These are phyloP conservation scores for Thraustochytrium sp. DNA, from an alignment of 352 stramenopile species.

Conservation along the genomic window DNA sequence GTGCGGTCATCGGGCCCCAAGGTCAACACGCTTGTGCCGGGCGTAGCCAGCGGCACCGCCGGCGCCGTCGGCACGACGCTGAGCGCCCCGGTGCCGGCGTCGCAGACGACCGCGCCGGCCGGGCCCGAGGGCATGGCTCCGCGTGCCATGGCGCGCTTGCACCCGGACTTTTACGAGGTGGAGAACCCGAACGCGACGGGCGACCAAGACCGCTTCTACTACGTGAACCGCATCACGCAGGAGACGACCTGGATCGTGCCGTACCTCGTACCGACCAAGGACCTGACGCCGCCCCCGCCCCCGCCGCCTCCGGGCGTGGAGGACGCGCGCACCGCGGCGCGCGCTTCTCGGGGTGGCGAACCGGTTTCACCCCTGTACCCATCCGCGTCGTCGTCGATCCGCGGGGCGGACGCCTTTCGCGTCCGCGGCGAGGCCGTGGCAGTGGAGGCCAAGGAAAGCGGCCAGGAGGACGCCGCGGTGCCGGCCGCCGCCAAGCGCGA, in stretches of 20 bases:
- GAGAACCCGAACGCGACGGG: constrained; percentile 24
- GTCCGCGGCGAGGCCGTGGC: too few relatives aligned
- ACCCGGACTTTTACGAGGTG: constrained; percentile 36
- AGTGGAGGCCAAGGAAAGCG: background rate
- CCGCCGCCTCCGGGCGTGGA: background rate
- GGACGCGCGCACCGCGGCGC: background rate
- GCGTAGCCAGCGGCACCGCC: background rate
- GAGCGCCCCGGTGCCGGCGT: background rate
- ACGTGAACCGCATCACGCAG: constrained; percentile 36
- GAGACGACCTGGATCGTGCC: constrained; percentile 19
- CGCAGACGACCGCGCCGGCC: background rate
- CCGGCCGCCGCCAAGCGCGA: background rate
- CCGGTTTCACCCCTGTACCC: constrained; percentile 22
- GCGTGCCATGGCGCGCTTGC: background rate
- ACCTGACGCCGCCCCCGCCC: background rate
- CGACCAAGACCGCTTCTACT: background rate
- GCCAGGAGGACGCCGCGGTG: background rate
- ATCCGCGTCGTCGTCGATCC: background rate
- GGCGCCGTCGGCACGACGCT: background rate
- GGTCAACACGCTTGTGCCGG: background rate
- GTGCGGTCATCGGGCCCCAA: background rate
- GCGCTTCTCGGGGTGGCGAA: background rate
- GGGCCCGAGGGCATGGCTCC: background rate
- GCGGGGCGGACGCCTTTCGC: background rate
- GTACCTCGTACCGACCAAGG: background rate